Evolutionary conservation across 371 early-diverging fungal species (phyloP), one percentile per base, ranked within the genome.

Genomic region (Mucor lusitanicus): DNA sequence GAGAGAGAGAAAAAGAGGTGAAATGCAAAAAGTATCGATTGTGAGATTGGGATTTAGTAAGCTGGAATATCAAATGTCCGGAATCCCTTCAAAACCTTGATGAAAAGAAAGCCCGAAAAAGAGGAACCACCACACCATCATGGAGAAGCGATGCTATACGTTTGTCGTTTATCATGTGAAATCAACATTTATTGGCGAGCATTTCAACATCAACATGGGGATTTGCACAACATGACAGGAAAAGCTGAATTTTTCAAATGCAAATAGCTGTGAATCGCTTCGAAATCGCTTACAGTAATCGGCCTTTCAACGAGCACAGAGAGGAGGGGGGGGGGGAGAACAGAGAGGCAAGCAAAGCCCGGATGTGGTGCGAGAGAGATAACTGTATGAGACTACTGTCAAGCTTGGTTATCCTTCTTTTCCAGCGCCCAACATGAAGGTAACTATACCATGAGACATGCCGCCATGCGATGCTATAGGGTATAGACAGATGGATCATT

Each of bases 381-480:
- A 27, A 44, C 40, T 30, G 60, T 60, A 27, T 39, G 39, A 60
- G 44, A 3, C 27, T 30, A 30, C 7, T 11, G 23, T 28, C 30
- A 39, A 21, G 13, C 28, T 39, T 27, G 11, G 44, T 27, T 25
- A 40, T 60, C 60, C 60, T 42, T 27, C 60, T 60, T 60, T 60
- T 60, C 60, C 60, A 60, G 40, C 60, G 44, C 57, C 59, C 60
- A 60, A 23, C 30, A 60, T 60, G 60, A 60, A 60, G 60, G 60
- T 60, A 60, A 60, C 9, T 25, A 60, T 25, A 39, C 25, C 23
- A 25, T 27, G n/a, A 60, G n/a, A 42, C 44, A 60, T n/a, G 44
- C 11, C 44, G 19, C 30, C 6, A 33, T 23, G 53, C 8, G 27
- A 44, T 33, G 40, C 15, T 25, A 59, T n/a, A 59, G 39, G 21